Conservation (phyloP, 164 flowering plant species). For the Vitis amurensis region DNA sequence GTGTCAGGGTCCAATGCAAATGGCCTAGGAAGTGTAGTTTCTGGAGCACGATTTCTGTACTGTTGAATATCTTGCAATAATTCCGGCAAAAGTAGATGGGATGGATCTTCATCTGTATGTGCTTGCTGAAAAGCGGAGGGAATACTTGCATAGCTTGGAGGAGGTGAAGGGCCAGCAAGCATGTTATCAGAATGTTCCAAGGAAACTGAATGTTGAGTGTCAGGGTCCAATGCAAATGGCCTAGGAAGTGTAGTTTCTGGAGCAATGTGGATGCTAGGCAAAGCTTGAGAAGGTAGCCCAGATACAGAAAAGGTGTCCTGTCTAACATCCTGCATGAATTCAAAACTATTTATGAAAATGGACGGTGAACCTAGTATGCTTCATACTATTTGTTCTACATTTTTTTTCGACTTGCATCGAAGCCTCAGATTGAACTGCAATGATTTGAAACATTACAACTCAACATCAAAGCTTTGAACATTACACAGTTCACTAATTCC, state of each 20-base stretch:
- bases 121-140: conserved; percentile 59
- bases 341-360: background rate
- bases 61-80: no score
- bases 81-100: conserved; percentile 23
- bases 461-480: no score
- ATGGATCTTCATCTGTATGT: conserved; percentile 43
- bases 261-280: no score
- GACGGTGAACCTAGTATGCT: no score
- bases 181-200: conserved; percentile 52
- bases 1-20: no score
- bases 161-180: conserved; percentile 42
- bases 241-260: conserved; percentile 32
- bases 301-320: conserved; percentile 38
- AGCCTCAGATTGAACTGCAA: background rate
- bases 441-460: no score
- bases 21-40: no score
- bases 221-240: conserved; percentile 44
- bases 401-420: no score
- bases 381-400: no score
- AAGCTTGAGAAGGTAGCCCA: conserved; percentile 29
- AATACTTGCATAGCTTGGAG: conserved; percentile 49
- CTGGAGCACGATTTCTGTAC: no score
- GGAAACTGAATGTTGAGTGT: conserved; percentile 56
- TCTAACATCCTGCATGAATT: conserved; percentile 39
- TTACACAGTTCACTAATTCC: background rate